These are phyloP conservation scores for Meredithiella fracta DNA, from an alignment of 2,329 filamentous ascomycete genomes.

Conservation along the genomic window DNA sequence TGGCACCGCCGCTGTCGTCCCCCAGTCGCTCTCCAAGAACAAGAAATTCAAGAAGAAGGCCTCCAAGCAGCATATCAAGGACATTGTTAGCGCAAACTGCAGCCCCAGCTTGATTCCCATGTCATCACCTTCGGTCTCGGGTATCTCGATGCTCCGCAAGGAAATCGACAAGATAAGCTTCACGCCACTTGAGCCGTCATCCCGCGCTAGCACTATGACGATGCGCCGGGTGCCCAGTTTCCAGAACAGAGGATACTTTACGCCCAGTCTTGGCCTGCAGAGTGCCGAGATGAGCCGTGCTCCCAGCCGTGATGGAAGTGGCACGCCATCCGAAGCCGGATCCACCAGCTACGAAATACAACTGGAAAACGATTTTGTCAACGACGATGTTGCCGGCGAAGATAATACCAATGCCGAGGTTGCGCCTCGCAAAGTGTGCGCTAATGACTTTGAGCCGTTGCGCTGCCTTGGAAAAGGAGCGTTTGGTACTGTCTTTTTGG, in stretches of 20 bases:
- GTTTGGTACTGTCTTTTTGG: constrained; percentile 85
- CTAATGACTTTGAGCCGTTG: constrained; percentile 76
- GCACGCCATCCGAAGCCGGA: constrained; percentile 47
- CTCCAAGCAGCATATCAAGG: constrained; percentile 24
- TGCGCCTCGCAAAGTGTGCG: constrained; percentile 62
- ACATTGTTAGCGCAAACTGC: constrained; percentile 46
- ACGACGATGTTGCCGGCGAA: constrained; percentile 18
- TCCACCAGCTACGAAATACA: constrained; percentile 70
- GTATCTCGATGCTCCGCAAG: constrained; percentile 67
- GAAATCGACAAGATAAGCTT: constrained; percentile 47
- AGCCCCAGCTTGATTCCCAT: constrained; percentile 40
- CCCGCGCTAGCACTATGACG: constrained; percentile 36
- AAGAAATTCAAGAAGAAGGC: constrained; percentile 17
- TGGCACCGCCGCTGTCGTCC: background rate
- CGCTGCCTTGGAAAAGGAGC: constrained; percentile 91
- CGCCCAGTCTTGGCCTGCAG: constrained; percentile 32
- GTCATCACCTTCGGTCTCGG: constrained; percentile 42
- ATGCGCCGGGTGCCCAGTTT: constrained; percentile 13
- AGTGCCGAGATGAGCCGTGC: constrained; percentile 39
- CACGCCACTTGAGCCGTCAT: constrained; percentile 38
- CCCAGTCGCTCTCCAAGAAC: constrained; percentile 6
- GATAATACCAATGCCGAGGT: constrained; percentile 17
- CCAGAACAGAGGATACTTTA: constrained; percentile 17
- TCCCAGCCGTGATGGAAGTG: constrained; percentile 40
- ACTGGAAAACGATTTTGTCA: constrained; percentile 66